A percentile compares a stretch with the other conserved stretches of the same genome.
Conservation (phyloP, 2,329 filamentous ascomycete genomes). For the Nemania sp. region DNA sequence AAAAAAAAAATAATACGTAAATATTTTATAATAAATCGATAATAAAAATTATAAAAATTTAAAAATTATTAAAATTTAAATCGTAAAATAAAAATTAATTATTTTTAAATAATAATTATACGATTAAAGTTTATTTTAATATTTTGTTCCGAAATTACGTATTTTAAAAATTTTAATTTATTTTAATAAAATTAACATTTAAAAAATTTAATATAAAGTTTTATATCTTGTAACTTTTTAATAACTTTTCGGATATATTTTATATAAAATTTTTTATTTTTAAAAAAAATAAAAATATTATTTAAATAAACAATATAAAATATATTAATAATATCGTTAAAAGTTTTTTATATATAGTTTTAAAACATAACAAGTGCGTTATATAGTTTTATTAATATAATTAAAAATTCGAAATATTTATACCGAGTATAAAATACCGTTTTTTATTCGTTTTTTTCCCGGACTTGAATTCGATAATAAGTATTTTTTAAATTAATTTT, state of each 20-base stretch:
- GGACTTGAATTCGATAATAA: no score
- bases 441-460: no score
- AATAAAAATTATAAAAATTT: conserved; percentile 15
- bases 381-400: no score
- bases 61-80: conserved; percentile 3
- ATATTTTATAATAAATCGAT: conserved; percentile 12
- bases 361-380: no score
- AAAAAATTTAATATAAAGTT: conserved; percentile 4
- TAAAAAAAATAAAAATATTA: conserved; percentile 5
- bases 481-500: no score
- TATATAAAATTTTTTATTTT: conserved; percentile 4
- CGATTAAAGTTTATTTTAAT: conserved; percentile 7
- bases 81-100: background rate
- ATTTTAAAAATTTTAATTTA: conserved; percentile 3
- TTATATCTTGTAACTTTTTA: conserved; percentile 2
- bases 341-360: no score
- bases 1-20: background rate
- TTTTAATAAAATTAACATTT: conserved; percentile 13
- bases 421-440: no score
- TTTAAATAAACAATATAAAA: conserved; percentile 7
- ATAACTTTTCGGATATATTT: conserved; percentile 9
- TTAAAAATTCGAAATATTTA: no score
- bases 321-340: no score
- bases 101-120: background rate
- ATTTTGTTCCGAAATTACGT: conserved; percentile 1